Base-by-base conservation (phyloP, 2,329 filamentous ascomycete genomes). In the Cercospora canescens region DNA sequence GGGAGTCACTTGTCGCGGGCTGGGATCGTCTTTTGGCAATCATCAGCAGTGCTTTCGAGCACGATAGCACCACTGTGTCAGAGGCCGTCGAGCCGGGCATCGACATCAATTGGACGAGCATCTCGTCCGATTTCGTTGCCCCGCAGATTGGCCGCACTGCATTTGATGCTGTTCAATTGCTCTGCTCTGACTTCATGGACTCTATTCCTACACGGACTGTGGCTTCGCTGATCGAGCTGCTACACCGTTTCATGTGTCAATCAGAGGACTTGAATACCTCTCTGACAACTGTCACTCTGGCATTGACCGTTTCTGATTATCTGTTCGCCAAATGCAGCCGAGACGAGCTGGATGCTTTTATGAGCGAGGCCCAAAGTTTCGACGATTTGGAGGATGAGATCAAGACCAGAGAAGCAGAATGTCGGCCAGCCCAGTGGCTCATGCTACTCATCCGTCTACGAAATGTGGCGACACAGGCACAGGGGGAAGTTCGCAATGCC, bases 231-330 rank as follows among this genome's bases (percentile, higher is more conserved):
- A 89, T 98, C 67, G 91, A 96, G 80, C 93, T 94, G 11, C 86
- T 99, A 24, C 92, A 93, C 74, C 90, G 91, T 70, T 99, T 98
- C 78, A 93, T 92, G 72, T 90, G 89, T 0, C 95, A 99, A 77
- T 86, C 90, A 69, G 92, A 96, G 71, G 95, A 99, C 75, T 84
- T 99, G 39, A 99, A 99, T 72, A 96, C 98, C 74, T 94, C 94
- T 0, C 83, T 99, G 28, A 98, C 95, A 87, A 95, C 94, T 1
- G 92, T 97, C 8, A 97, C 94, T 0, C 95, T 96, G 75, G 96
- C 97, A 77, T 97, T 94, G 93, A 94, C 94, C 62, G 86, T 97
- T 7, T 97, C 94, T 0, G 94, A 97, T 77, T 95, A 94, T 69
- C 83, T 98, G 21, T 85, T 87, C 63, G 79, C 79, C 7, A 81